A percentile compares a stretch with the other conserved stretches of the same genome.
Conservation (phyloP, 495 filamentous ascomycete species). For the Penicillium tannophilum region DNA sequence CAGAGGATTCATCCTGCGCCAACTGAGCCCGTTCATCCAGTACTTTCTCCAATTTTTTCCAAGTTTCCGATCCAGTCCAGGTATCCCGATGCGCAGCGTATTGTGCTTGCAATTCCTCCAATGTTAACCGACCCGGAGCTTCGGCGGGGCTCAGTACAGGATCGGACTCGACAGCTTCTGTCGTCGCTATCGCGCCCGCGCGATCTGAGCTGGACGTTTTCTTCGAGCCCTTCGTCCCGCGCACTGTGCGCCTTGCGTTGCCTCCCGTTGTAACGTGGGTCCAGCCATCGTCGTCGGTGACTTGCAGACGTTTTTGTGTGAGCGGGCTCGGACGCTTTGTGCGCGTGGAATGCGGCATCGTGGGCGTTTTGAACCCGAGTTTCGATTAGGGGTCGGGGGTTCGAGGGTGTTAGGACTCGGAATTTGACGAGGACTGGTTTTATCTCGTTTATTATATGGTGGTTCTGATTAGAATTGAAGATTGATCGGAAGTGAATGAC, state of each 20-base stretch:
- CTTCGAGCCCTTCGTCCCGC: conserved; percentile 8
- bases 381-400: neutral
- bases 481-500: too few species aligned
- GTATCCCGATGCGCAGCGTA: conserved; percentile 26
- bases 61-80: conserved; percentile 37
- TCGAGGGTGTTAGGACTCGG: neutral
- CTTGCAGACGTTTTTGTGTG: conserved; percentile 46
- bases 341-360: conserved; percentile 53
- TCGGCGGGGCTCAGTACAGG: conserved; percentile 30
- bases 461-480: too few species aligned
- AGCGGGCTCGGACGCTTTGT: conserved; percentile 27
- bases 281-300: conserved; percentile 57
- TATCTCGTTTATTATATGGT: neutral
- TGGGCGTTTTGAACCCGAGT: neutral
- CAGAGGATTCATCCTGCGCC: neutral
- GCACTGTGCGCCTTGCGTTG: conserved; percentile 26
- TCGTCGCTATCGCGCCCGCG: neutral
- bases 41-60: conserved; percentile 17
- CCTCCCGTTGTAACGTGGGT: conserved; percentile 51
- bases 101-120: conserved; percentile 41
- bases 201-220: neutral
- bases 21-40: conserved; percentile 10
- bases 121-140: conserved; percentile 37
- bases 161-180: conserved; percentile 1
- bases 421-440: neutral